Conservation (phyloP, 1,139 yeast species). For the Candida sojae region DNA sequence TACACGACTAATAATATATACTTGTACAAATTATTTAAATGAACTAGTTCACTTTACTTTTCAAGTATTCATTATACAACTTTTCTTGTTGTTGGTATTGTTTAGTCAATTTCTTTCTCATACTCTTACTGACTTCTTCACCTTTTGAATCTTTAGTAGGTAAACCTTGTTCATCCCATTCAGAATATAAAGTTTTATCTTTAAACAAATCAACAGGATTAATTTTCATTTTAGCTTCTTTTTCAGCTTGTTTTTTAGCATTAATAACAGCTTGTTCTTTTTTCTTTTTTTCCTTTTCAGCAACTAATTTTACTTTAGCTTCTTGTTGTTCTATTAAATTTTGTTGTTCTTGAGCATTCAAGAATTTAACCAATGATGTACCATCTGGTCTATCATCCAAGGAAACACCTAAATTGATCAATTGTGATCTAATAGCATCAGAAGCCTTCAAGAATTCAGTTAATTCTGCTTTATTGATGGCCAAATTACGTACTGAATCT, state of each 20-base stretch:
- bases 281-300: slow-evolving; percentile 44
- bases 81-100: slow-evolving; percentile 80
- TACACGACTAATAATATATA: neutral
- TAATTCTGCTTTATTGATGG: slow-evolving; percentile 64
- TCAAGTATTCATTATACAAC: slow-evolving; percentile 67
- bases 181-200: slow-evolving; percentile 54
- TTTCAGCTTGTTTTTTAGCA: slow-evolving; percentile 66
- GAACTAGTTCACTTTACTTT: slow-evolving; percentile 5
- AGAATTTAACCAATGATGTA: slow-evolving; percentile 78
- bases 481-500: slow-evolving; percentile 72
- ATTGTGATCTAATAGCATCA: slow-evolving; percentile 50
- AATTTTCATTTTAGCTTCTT: slow-evolving; percentile 66
- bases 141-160: slow-evolving; percentile 81
- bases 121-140: slow-evolving; percentile 85
- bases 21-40: neutral
- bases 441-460: slow-evolving; percentile 53
- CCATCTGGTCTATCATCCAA: slow-evolving; percentile 87
- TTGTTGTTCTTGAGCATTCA: slow-evolving; percentile 65
- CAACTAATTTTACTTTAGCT: slow-evolving; percentile 53
- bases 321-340: slow-evolving; percentile 65
- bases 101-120: slow-evolving; percentile 77
- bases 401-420: slow-evolving; percentile 75
- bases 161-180: slow-evolving; percentile 84
- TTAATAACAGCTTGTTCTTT: slow-evolving; percentile 38
- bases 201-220: slow-evolving; percentile 75